Evolutionary conservation across 371 early-diverging fungal species (phyloP).

Genomic region (Mucor piriformis): DNA sequence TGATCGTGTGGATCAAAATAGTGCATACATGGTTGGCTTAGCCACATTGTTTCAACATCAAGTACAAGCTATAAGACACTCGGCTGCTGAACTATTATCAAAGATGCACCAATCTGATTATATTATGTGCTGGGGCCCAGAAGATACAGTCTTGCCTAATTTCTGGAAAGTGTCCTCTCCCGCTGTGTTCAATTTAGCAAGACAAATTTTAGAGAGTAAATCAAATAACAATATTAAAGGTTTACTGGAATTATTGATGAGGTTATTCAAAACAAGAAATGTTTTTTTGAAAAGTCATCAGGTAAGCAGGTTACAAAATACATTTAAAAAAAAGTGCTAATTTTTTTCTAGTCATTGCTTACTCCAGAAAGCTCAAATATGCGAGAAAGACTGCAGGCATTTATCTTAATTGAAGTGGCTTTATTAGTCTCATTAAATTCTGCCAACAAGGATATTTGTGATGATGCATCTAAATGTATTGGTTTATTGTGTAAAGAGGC

Average conservation of each 20-base stretch:
- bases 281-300: constrained; percentile 61
- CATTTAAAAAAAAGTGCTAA: neutral
- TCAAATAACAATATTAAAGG: constrained; percentile 60
- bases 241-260: constrained; percentile 60
- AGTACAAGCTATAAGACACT: constrained; percentile 60
- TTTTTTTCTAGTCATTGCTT: constrained; percentile 20
- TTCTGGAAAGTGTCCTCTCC: constrained; percentile 70
- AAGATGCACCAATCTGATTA: constrained; percentile 55
- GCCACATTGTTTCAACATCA: constrained; percentile 65
- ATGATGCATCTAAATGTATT: constrained; percentile 61
- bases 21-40: constrained; percentile 63
- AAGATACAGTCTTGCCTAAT: constrained; percentile 36
- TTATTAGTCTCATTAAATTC: constrained; percentile 75
- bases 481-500: constrained; percentile 64
- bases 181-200: constrained; percentile 46
- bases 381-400: constrained; percentile 70
- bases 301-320: constrained; percentile 16
- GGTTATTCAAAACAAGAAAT: constrained; percentile 65
- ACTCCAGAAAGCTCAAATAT: constrained; percentile 53
- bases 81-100: constrained; percentile 70
- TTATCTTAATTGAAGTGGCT: constrained; percentile 76
- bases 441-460: constrained; percentile 71
- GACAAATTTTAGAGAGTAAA: constrained; percentile 54
- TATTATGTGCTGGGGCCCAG: constrained; percentile 65
- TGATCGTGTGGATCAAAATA: constrained; percentile 61